A percentile compares a stretch with the other conserved stretches of the same genome.
Conservation (phyloP, 805 yeast species). For the Suhomyces pyralidae region DNA sequence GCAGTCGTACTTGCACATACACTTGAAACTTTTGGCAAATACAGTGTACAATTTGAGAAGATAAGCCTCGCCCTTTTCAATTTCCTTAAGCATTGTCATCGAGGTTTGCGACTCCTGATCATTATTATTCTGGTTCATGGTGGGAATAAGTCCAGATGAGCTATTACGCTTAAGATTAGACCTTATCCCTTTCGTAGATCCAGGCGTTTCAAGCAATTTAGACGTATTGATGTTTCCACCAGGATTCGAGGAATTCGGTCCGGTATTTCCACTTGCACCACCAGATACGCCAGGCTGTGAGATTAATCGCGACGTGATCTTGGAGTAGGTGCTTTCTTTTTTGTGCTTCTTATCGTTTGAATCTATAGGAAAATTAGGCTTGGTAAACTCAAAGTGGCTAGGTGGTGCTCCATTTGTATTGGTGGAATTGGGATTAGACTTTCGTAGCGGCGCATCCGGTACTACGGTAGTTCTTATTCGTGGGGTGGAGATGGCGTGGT, state of each 20-base stretch:
- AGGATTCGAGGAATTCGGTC: neutral
- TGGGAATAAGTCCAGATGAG: slow-evolving; percentile 6
- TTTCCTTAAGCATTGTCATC: slow-evolving; percentile 18
- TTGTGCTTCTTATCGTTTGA: slow-evolving; percentile 20
- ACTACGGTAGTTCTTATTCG: slow-evolving; percentile 19
- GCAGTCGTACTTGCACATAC: slow-evolving; percentile 68
- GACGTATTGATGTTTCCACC: slow-evolving; percentile 3
- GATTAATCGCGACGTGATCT: slow-evolving; percentile 47
- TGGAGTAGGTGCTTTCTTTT: slow-evolving; percentile 38
- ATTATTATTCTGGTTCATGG: neutral
- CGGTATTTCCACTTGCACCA: slow-evolving; percentile 1
- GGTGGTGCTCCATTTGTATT: slow-evolving; percentile 1
- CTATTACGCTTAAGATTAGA: slow-evolving; percentile 7
- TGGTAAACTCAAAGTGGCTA: slow-evolving; percentile 27
- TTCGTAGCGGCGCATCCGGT: slow-evolving; percentile 40
- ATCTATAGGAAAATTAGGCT: slow-evolving; percentile 25
- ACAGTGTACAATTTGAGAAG: slow-evolving; percentile 47
- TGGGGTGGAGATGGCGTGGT: slow-evolving; percentile 29
- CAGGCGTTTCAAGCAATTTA: slow-evolving; percentile 4
- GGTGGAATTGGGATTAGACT: slow-evolving; percentile 20
- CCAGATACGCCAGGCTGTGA: slow-evolving; percentile 32
- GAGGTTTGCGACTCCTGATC: slow-evolving; percentile 2
- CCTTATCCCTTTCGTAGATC: slow-evolving; percentile 4
- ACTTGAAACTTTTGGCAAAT: slow-evolving; percentile 59
- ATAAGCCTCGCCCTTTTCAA: slow-evolving; percentile 37